These are phyloP conservation scores for Solanum arcanum DNA, from an alignment of 257 asterid genomes.

Conservation along the genomic window DNA sequence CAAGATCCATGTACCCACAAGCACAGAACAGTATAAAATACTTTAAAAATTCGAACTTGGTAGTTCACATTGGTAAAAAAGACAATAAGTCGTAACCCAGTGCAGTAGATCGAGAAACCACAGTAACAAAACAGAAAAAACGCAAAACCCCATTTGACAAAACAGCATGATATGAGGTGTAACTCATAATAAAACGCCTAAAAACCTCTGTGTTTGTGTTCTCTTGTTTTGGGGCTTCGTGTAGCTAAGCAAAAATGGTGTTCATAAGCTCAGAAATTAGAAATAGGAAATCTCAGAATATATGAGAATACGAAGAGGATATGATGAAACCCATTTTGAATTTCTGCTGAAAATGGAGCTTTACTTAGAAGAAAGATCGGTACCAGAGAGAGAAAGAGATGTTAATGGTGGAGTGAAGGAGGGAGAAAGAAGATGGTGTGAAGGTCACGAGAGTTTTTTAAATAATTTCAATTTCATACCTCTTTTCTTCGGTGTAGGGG, in stretches of 20 bases:
- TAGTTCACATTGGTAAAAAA: background rate
- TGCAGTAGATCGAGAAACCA: background rate
- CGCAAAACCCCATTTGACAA: background rate
- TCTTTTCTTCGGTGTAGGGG: background rate
- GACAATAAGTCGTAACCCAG: background rate
- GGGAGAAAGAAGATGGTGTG: slow-evolving; percentile 45
- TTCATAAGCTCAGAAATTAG: background rate
- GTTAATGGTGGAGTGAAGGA: slow-evolving; percentile 29
- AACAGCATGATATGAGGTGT: background rate
- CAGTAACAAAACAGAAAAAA: background rate
- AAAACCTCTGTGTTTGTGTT: background rate
- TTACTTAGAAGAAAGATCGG: slow-evolving; percentile 4
- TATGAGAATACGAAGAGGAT: background rate
- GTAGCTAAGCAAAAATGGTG: background rate
- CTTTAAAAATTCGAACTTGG: background rate
- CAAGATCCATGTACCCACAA: background rate
- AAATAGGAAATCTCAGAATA: background rate
- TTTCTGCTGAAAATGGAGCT: background rate
- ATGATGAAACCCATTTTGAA: background rate
- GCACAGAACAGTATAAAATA: background rate
- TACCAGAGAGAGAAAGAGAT: slow-evolving; percentile 7
- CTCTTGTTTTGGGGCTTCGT: background rate
- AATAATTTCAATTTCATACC: slow-evolving; percentile 14
- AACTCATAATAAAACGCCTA: background rate
- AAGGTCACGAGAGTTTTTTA: slow-evolving; percentile 59